A percentile compares a stretch with the other conserved stretches of the same genome.
These are phyloP conservation scores for Candida tropicalis DNA, from an alignment of 1,139 yeast genomes.

Conservation along the genomic window DNA sequence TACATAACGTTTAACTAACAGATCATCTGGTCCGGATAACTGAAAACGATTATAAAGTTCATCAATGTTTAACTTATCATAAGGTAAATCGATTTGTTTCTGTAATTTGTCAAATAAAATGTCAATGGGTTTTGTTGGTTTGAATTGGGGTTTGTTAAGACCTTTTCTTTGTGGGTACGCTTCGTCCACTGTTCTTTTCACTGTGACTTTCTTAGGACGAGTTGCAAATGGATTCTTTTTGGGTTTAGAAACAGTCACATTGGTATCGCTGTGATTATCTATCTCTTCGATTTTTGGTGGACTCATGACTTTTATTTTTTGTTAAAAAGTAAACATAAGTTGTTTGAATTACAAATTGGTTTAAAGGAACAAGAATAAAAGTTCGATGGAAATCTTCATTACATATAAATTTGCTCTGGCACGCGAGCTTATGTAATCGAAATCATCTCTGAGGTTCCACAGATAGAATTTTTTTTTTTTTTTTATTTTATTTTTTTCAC, in stretches of 20 bases:
- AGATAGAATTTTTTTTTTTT: not conserved
- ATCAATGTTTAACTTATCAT: slow-evolving; percentile 28
- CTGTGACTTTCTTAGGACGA: slow-evolving; percentile 28
- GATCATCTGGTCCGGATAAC: not conserved
- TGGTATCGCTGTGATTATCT: slow-evolving; percentile 6
- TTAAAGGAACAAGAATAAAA: not conserved
- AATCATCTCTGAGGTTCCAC: not conserved
- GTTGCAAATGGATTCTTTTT: slow-evolving; percentile 37
- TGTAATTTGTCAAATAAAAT: slow-evolving; percentile 36
- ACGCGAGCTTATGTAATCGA: not conserved
- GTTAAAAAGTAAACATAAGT: too few relatives aligned
- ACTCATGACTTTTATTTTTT: slow-evolving; percentile 9
- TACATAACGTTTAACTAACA: slow-evolving; percentile 18
- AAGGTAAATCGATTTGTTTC: slow-evolving; percentile 24
- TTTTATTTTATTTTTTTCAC: slow-evolving; percentile 1
- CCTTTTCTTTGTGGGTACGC: slow-evolving; percentile 39
- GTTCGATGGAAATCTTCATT: not conserved
- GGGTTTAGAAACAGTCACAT: slow-evolving; percentile 3
- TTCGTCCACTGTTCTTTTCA: slow-evolving; percentile 37
- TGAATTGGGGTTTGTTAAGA: slow-evolving; percentile 35
- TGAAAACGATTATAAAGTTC: slow-evolving; percentile 16
- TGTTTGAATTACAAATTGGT: too few relatives aligned
- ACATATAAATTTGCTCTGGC: not conserved
- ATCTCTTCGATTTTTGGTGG: slow-evolving; percentile 34
- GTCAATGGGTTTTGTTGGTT: slow-evolving; percentile 39